Conservation (phyloP, 2,329 filamentous ascomycete genomes). For the Claviceps monticola region DNA sequence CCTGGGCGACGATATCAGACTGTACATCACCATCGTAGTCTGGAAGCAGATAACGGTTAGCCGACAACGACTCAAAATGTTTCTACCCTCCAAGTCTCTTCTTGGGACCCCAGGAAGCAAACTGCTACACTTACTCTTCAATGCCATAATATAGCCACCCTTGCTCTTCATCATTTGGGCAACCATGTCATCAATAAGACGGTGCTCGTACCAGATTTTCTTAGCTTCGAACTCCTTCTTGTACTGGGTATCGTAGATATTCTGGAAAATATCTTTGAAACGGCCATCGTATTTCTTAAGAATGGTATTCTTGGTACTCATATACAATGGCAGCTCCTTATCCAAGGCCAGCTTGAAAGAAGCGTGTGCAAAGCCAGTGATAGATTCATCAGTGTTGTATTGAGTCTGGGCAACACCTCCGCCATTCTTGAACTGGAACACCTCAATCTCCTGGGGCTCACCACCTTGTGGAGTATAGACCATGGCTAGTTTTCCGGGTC, state of each 20-base stretch:
- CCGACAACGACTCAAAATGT: neutral
- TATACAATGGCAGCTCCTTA: conserved; percentile 87
- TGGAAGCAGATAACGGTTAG: conserved; percentile 21
- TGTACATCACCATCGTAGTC: conserved; percentile 99
- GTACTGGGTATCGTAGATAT: conserved; percentile 82
- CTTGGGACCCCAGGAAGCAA: too few relatives aligned
- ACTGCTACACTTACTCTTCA: conserved; percentile 64
- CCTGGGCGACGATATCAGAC: conserved; percentile 95
- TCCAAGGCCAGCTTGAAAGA: conserved; percentile 89
- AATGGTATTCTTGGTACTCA: conserved; percentile 99
- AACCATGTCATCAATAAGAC: conserved; percentile 98
- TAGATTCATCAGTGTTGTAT: conserved; percentile 97
- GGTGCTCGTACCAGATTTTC: conserved; percentile 98
- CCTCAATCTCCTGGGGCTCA: conserved; percentile 72
- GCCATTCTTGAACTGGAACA: conserved; percentile 75
- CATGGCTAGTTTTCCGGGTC: conserved; percentile 82
- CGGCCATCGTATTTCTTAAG: conserved; percentile 96
- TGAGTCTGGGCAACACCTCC: conserved; percentile 87
- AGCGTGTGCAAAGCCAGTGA: conserved; percentile 86
- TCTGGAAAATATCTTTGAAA: conserved; percentile 99
- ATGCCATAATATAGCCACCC: conserved; percentile 90
- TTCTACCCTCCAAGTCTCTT: neutral
- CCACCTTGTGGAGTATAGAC: conserved; percentile 81
- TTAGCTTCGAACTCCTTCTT: conserved; percentile 79
- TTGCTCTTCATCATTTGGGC: conserved; percentile 99